Evolutionary conservation across 2,329 filamentous ascomycete species (phyloP).

Genomic region (Helminthosporium solani): DNA sequence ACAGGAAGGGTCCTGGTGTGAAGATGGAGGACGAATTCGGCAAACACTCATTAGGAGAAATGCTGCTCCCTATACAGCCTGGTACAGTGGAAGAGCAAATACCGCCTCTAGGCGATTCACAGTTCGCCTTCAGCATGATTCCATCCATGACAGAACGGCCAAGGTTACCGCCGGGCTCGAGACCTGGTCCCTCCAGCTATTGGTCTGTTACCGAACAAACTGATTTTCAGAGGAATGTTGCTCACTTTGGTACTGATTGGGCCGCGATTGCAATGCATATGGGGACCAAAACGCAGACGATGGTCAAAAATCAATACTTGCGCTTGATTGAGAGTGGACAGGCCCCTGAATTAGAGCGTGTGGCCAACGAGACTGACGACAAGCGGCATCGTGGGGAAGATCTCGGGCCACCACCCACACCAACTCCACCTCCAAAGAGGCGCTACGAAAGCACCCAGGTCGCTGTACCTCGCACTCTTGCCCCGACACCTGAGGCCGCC

Average conservation of each 20-base stretch:
- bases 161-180: conserved; percentile 38
- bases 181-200: conserved; percentile 72
- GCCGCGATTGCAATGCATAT: conserved; percentile 72
- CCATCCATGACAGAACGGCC: conserved; percentile 38
- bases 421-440: conserved; percentile 50
- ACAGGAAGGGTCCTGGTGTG: conserved; percentile 31
- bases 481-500: conserved; percentile 47
- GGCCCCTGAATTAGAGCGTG: conserved; percentile 43
- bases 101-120: conserved; percentile 22
- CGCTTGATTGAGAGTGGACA: conserved; percentile 48
- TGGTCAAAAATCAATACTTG: conserved; percentile 61
- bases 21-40: conserved; percentile 37
- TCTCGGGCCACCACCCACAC: conserved; percentile 50
- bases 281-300: conserved; percentile 82
- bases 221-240: conserved; percentile 72
- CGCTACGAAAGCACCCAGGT: conserved; percentile 48
- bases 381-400: conserved; percentile 48
- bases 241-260: conserved; percentile 79
- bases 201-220: conserved; percentile 82
- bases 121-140: conserved; percentile 22
- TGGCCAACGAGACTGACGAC: conserved; percentile 46
- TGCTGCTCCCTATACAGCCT: conserved; percentile 27
- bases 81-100: conserved; percentile 31
- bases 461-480: conserved; percentile 45
- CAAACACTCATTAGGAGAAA: conserved; percentile 30